Evolutionary conservation across 1,284 basidiomycete species (phyloP).

Genomic region (Stereum hirsutum): DNA sequence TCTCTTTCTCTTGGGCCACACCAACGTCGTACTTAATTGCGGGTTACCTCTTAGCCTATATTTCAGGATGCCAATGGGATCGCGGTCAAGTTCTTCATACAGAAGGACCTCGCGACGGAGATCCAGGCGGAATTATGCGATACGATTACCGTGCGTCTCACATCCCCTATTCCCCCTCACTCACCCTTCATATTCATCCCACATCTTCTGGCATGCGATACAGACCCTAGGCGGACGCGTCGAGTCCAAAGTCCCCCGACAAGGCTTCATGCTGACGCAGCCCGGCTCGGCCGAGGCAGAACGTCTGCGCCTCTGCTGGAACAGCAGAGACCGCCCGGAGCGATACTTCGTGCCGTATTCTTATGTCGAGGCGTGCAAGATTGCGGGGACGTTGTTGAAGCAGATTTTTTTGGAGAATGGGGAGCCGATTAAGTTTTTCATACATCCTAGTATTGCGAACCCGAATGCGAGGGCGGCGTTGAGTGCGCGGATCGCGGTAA

Average conservation of each 20-base stretch:
- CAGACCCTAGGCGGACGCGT: constrained; percentile 65
- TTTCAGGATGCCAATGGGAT: constrained; percentile 58
- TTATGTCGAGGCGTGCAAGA: constrained; percentile 70
- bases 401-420: constrained; percentile 65
- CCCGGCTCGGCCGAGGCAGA: constrained; percentile 58
- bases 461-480: constrained; percentile 56
- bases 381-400: constrained; percentile 56
- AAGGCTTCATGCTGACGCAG: constrained; percentile 65
- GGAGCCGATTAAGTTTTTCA: constrained; percentile 59
- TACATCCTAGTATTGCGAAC: constrained; percentile 70
- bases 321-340: constrained; percentile 53
- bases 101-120: constrained; percentile 63
- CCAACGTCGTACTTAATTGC: too few species aligned
- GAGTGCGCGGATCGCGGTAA: constrained; percentile 57
- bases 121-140: constrained; percentile 60
- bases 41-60: constrained; percentile 34
- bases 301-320: constrained; percentile 64
- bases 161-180: neutral
- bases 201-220: constrained; percentile 1
- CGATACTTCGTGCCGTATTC: constrained; percentile 70
- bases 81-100: constrained; percentile 72
- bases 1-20: constrained; percentile 5
- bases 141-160: constrained; percentile 47
- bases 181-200: constrained; percentile 4
- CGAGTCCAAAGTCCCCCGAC: constrained; percentile 66